These are phyloP conservation scores for Haberlea rhodopensis DNA, from an alignment of 257 asterid species.

Conservation along the genomic window DNA sequence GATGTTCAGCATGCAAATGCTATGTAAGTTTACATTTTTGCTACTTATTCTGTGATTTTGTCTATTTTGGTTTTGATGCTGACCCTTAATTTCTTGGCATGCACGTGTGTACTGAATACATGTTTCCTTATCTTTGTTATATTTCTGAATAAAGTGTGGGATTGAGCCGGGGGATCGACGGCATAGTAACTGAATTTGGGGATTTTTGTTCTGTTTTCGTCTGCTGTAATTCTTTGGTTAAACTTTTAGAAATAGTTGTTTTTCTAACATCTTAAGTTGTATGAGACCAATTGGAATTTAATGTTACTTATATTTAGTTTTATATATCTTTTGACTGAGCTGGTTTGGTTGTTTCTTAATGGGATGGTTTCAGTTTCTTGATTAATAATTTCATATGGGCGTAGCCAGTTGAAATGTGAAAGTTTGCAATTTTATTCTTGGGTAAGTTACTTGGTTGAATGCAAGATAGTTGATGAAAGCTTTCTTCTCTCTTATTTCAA, in stretches of 20 bases:
- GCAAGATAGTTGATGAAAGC: not conserved
- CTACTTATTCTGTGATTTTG: slow-evolving; percentile 13
- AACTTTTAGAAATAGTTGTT: not conserved
- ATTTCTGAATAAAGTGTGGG: not conserved
- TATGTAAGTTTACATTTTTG: slow-evolving; percentile 47
- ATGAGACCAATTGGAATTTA: too few relatives aligned
- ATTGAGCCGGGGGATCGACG: not conserved
- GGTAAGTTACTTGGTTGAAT: not conserved
- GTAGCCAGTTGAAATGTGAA: not conserved
- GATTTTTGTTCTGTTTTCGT: not conserved
- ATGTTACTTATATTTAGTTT: too few relatives aligned
- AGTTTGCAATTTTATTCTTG: too few relatives aligned
- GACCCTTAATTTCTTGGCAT: not conserved
- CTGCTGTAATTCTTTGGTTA: not conserved
- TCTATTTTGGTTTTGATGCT: not conserved
- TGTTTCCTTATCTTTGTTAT: not conserved
- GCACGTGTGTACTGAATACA: not conserved
- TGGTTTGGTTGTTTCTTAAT: not conserved
- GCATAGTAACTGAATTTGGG: not conserved
- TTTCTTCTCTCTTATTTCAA: not conserved
- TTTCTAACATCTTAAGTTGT: not conserved
- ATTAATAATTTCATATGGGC: not conserved
- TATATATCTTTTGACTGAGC: too few relatives aligned
- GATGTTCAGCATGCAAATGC: slow-evolving; percentile 82
- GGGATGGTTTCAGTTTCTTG: not conserved